These are phyloP conservation scores for Aspergillus baeticus DNA, from an alignment of 495 filamentous ascomycete genomes.

Conservation along the genomic window DNA sequence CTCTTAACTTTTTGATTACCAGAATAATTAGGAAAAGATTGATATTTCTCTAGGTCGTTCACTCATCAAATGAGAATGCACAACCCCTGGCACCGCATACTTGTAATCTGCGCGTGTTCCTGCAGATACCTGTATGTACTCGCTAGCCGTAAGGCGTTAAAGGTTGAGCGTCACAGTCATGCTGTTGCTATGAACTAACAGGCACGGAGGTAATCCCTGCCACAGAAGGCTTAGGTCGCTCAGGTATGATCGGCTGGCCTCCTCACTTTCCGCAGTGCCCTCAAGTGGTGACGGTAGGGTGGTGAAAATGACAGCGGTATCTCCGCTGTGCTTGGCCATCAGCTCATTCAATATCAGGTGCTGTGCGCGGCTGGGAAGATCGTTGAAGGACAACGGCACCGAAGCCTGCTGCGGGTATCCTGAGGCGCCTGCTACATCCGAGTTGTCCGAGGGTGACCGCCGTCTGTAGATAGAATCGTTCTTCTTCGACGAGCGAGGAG, in stretches of 20 bases:
- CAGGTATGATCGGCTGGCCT: conserved; percentile 68
- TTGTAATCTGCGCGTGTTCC: neutral
- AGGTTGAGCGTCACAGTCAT: conserved; percentile 89
- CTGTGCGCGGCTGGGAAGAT: conserved; percentile 77
- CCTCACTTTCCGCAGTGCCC: conserved; percentile 68
- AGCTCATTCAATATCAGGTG: conserved; percentile 85
- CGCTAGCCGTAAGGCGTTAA: conserved; percentile 28
- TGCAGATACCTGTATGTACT: neutral
- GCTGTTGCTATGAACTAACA: conserved; percentile 85
- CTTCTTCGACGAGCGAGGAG: conserved; percentile 28
- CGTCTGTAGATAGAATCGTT: conserved; percentile 57
- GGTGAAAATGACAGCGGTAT: conserved; percentile 81
- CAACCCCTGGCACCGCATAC: too few relatives aligned
- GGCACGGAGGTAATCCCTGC: conserved; percentile 62
- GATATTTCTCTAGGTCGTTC: too few relatives aligned
- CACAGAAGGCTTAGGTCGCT: conserved; percentile 75
- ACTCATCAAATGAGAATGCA: too few relatives aligned
- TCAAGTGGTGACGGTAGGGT: conserved; percentile 77
- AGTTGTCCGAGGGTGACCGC: conserved; percentile 25
- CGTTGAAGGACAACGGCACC: conserved; percentile 76
- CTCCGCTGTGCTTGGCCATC: conserved; percentile 63
- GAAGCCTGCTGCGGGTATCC: conserved; percentile 55
- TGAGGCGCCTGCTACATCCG: conserved; percentile 31
- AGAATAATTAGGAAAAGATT: too few relatives aligned
- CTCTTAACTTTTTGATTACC: too few relatives aligned